Evolutionary conservation across 169 alveolate species (phyloP).

Genomic region (Perkinsus chesapeaki): DNA sequence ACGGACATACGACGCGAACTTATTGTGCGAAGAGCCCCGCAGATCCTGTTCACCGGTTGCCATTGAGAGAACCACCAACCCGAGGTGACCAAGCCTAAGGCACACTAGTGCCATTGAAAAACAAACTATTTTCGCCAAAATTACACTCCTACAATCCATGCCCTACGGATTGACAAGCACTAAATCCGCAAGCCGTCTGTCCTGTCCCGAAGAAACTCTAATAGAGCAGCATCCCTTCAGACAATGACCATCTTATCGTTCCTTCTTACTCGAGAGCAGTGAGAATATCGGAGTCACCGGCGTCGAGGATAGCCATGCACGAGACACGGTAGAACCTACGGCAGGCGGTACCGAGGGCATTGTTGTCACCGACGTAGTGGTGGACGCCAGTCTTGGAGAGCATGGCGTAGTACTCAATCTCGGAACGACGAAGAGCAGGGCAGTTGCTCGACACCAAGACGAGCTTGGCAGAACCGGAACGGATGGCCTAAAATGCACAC

Average conservation of each 20-base stretch:
- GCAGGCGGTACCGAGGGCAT: constrained; percentile 92
- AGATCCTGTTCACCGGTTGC: background rate
- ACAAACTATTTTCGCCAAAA: no score
- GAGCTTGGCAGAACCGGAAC: constrained; percentile 25
- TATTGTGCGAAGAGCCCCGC: background rate
- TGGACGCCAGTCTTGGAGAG: constrained; percentile 89
- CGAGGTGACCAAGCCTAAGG: background rate
- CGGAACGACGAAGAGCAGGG: constrained; percentile 95
- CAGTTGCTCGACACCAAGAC: constrained; percentile 69
- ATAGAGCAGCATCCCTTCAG: background rate
- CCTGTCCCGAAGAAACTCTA: background rate
- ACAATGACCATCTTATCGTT: no score
- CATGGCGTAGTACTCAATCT: constrained; percentile 95
- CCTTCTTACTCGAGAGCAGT: constrained; percentile 64
- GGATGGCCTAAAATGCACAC: background rate
- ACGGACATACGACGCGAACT: background rate
- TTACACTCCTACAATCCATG: no score
- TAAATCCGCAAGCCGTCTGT: background rate
- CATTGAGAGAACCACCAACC: background rate
- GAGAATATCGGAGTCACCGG: constrained; percentile 96
- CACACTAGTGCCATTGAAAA: no score
- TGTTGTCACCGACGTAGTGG: constrained; percentile 87
- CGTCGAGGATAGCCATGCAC: constrained; percentile 85
- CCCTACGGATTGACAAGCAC: background rate
- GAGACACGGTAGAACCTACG: constrained; percentile 93